A percentile compares a stretch with the other conserved stretches of the same genome.
phyloP scores from a whole-genome alignment of 1,139 yeast genomes.

The Nakaseomyces delphensis region DNA sequence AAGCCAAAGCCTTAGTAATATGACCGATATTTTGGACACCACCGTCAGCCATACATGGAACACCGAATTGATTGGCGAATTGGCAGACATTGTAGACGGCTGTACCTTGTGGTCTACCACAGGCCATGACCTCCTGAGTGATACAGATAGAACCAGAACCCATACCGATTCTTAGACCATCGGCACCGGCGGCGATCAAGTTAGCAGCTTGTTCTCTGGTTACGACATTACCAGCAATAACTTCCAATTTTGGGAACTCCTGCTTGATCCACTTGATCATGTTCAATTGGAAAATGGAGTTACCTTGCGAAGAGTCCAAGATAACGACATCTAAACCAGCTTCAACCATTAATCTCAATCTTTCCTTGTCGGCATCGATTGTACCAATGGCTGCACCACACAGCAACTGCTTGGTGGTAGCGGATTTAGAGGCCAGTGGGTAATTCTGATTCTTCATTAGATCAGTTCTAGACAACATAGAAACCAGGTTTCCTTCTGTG shows the following conservation, averaged over 20 bases:
- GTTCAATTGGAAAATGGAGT: conserved; percentile 87
- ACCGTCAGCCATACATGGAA: conserved; percentile 92
- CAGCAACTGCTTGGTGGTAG: conserved; percentile 85
- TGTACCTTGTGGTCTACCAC: conserved; percentile 99
- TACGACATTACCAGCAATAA: conserved; percentile 97
- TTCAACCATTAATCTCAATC: conserved; percentile 75
- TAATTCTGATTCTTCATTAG: conserved; percentile 89
- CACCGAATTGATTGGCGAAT: conserved; percentile 31
- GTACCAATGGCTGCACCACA: conserved; percentile 99
- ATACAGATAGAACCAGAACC: conserved; percentile 99
- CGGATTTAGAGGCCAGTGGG: conserved; percentile 93
- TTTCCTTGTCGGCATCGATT: conserved; percentile 74
- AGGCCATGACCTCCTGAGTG: conserved; percentile 99
- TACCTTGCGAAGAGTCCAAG: conserved; percentile 94
- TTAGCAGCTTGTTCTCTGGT: conserved; percentile 98
- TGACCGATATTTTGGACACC: conserved; percentile 99
- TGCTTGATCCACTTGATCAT: conserved; percentile 88
- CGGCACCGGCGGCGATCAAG: conserved; percentile 93
- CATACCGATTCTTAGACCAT: conserved; percentile 98
- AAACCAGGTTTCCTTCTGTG: conserved; percentile 61
- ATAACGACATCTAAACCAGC: conserved; percentile 98
- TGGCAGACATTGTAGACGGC: conserved; percentile 41
- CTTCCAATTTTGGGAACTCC: conserved; percentile 70
- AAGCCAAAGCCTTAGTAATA: conserved; percentile 89
- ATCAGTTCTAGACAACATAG: conserved; percentile 91